Conservation (phyloP, 2,329 filamentous ascomycete species). For the Trichophyton benhamiae region DNA sequence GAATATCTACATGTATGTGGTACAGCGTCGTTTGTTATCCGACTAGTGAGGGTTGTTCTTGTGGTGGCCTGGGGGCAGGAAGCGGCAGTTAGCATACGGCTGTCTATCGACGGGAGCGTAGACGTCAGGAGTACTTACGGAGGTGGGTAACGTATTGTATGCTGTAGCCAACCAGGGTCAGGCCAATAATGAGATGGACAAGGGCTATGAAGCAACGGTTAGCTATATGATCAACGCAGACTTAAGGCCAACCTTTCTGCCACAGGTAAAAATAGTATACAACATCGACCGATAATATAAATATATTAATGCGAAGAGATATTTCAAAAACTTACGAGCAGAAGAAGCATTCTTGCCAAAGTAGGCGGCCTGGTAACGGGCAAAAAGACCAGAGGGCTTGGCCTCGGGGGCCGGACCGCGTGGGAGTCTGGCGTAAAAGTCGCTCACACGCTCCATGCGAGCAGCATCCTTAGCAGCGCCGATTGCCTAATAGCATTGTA, state of each 20-base stretch:
- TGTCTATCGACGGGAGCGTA: neutral
- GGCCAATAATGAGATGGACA: conserved; percentile 66
- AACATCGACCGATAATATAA: no score
- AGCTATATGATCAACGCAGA: neutral
- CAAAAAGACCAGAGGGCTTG: conserved; percentile 70
- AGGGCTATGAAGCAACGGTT: conserved; percentile 49
- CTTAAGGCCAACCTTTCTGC: no score
- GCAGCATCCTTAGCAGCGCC: conserved; percentile 89
- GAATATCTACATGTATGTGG: conserved; percentile 31
- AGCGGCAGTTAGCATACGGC: conserved; percentile 7
- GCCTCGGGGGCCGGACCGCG: conserved; percentile 76
- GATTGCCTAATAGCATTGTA: conserved; percentile 53
- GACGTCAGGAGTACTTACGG: conserved; percentile 50
- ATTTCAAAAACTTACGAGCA: conserved; percentile 58
- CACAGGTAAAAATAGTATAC: no score
- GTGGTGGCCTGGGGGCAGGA: conserved; percentile 67
- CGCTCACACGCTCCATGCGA: conserved; percentile 95
- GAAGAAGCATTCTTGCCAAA: conserved; percentile 87
- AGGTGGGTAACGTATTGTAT: conserved; percentile 99
- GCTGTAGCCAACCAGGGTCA: conserved; percentile 77
- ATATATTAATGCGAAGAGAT: no score
- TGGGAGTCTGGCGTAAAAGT: conserved; percentile 97
- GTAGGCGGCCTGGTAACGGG: conserved; percentile 74
- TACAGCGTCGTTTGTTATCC: neutral
- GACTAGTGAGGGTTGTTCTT: conserved; percentile 98